Evolutionary conservation across 2,329 filamentous ascomycete species (phyloP).

Genomic region (Epichloe scottii): DNA sequence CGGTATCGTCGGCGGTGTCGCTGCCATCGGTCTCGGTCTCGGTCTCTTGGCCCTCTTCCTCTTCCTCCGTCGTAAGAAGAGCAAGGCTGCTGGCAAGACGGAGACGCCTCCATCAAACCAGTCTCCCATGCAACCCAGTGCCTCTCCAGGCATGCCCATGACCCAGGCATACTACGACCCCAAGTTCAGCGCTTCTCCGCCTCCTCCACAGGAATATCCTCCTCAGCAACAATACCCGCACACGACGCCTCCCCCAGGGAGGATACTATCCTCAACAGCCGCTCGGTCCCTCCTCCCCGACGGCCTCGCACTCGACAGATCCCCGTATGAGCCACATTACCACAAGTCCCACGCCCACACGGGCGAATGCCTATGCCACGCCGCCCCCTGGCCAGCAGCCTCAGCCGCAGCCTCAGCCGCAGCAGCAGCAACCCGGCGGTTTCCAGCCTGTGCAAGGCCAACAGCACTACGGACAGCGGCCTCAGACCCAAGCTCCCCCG

Average conservation of each 20-base stretch:
- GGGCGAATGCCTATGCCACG: constrained; percentile 8
- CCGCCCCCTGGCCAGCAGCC: constrained; percentile 11
- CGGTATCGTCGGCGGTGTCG: constrained; percentile 25
- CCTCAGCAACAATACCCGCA: constrained; percentile 12
- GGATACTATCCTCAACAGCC: constrained; percentile 10
- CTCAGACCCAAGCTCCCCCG: not conserved
- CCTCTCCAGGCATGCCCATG: constrained; percentile 1
- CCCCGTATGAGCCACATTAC: constrained; percentile 9
- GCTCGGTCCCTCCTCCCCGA: constrained; percentile 7
- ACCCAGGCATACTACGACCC: constrained; percentile 16
- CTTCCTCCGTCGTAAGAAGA: constrained; percentile 19
- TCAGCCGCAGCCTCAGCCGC: constrained; percentile 9
- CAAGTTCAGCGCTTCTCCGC: constrained; percentile 9
- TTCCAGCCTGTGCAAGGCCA: not conserved
- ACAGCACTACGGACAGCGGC: not conserved
- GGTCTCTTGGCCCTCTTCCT: constrained; percentile 18
- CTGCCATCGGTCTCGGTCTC: constrained; percentile 19
- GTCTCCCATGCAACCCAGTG: constrained; percentile 1
- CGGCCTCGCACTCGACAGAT: constrained; percentile 9
- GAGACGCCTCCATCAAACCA: constrained; percentile 2
- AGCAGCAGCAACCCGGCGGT: constrained; percentile 15
- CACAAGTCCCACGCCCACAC: constrained; percentile 11
- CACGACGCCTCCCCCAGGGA: constrained; percentile 3
- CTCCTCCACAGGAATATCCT: constrained; percentile 10
- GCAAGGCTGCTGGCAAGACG: constrained; percentile 5